Percentiles rank a stretch among this genome's conserved stretches.
Evolutionary conservation across 768 basidiomycete species (phyloP).

Genomic region (Termitomyces titanicus): DNA sequence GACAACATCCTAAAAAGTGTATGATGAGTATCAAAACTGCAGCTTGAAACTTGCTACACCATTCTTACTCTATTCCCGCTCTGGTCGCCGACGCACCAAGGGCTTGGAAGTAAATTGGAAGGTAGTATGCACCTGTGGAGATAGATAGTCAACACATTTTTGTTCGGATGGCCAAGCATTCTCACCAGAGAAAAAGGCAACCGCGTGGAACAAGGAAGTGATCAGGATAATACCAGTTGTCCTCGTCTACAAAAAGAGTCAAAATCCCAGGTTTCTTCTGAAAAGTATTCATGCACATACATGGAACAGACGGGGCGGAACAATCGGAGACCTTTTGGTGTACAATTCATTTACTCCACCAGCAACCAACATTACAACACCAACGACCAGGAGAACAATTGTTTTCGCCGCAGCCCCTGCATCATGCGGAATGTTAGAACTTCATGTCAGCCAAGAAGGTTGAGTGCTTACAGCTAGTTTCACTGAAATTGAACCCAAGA

Average conservation of each 20-base stretch:
- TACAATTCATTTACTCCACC: conserved; percentile 55
- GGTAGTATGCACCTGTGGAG: conserved; percentile 52
- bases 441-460: background rate
- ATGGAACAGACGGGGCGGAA: conserved; percentile 75
- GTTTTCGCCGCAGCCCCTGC: conserved; percentile 59
- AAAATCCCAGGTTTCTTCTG: background rate
- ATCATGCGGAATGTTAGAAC: background rate
- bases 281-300: conserved; percentile 25
- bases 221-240: conserved; percentile 64
- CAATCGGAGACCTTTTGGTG: conserved; percentile 64
- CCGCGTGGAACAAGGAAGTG: conserved; percentile 57
- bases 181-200: conserved; percentile 57
- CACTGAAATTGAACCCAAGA: conserved; percentile 70
- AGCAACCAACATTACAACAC: conserved; percentile 46
- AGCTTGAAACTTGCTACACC: background rate
- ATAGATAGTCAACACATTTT: background rate
- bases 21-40: background rate
- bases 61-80: conserved; percentile 58
- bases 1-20: conserved; percentile 59
- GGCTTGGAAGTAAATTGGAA: conserved; percentile 78
- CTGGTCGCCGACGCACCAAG: conserved; percentile 71
- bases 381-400: conserved; percentile 60
- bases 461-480: conserved; percentile 53
- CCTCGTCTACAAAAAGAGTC: conserved; percentile 49
- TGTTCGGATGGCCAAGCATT: background rate